Base-by-base conservation (phyloP, 768 basidiomycete species). In the Suillus decipiens region DNA sequence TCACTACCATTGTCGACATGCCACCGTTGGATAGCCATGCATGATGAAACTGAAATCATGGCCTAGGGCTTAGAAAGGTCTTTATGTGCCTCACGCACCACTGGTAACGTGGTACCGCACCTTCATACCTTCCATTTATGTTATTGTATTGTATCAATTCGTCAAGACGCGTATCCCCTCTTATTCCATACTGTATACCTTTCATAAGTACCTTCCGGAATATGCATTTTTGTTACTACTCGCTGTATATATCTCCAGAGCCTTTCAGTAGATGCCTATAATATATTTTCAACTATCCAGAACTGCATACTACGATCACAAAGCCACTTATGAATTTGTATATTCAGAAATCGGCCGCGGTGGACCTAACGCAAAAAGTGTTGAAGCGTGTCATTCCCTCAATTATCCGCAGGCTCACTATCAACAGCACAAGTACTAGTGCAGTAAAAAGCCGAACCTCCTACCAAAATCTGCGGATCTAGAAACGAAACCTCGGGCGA, bases 1-100 rank as follows among this genome's bases (percentile, higher is more conserved):
- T 64, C 37, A 62, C 61, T 22, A 63, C 64, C 24, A 15, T 64
- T 24, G 17, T 63, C 19, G 61, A 64, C 22, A 33, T 58, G n/a
- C 54, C 54, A 56, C 24, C 36, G 17, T 37, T 2, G 24, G 54
- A 56, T 6, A 12, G 6, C 36, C 7, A 15, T 15, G 5, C 28
- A 28, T 28, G 28, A 28, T 28, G 28, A 14, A 24, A 15, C 22
- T 10, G 36, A 37, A 19, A 36, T 15, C 8, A 56, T 56, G 9
- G 2, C 54, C 24, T 56, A 56, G n/a, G 9, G 2, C 54, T 37
- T 56, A 56, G n/a, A 37, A 12, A 22, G 8, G 37, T 24, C 22
- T 37, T 24, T 7, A 12, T n/a, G 11, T 17, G 8, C 8, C 17
- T 50, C 28, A 28, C 28, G 28, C 28, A 31, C 28, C 8, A 28